Evolutionary conservation across 495 filamentous ascomycete species (phyloP).

Genomic region (Hypoxylon intermedium): DNA sequence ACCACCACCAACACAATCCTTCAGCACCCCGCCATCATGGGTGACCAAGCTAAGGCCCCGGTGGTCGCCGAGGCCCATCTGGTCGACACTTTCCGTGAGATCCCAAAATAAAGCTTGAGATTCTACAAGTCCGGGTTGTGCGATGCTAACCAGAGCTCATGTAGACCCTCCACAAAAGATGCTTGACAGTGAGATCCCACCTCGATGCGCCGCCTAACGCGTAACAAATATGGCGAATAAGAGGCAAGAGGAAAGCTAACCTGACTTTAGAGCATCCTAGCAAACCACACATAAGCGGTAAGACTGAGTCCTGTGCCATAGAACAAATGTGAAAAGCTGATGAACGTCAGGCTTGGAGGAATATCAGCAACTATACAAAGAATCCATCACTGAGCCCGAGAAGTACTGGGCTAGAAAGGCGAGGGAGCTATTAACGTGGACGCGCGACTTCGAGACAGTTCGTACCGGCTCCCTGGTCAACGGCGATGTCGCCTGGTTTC

Average conservation of each 20-base stretch:
- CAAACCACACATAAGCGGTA: conserved; percentile 63
- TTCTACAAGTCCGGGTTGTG: not conserved
- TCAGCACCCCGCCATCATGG: conserved; percentile 61
- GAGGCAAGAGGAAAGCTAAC: conserved; percentile 41
- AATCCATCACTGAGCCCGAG: conserved; percentile 89
- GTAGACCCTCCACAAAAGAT: conserved; percentile 64
- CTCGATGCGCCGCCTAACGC: conserved; percentile 8
- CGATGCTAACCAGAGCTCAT: conserved; percentile 27
- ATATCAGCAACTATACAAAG: conserved; percentile 92
- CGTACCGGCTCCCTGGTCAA: conserved; percentile 75
- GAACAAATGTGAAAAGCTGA: conserved; percentile 26
- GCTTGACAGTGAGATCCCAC: conserved; percentile 64
- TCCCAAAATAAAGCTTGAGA: conserved; percentile 13
- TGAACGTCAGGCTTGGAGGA: conserved; percentile 67
- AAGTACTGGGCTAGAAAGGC: conserved; percentile 90
- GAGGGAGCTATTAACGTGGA: conserved; percentile 89
- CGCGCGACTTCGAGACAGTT: conserved; percentile 90
- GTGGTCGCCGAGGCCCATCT: conserved; percentile 87
- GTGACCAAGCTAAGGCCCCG: conserved; percentile 66
- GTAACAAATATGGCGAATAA: not conserved
- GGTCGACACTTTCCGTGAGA: conserved; percentile 79
- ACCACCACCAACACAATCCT: conserved; percentile 34
- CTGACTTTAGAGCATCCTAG: conserved; percentile 61
- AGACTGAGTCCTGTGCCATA: conserved; percentile 30
- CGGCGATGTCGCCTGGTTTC: conserved; percentile 94